Evolutionary conservation across 495 filamentous ascomycete genomes (phyloP).

Genomic region (Penicillium subrubescens): DNA sequence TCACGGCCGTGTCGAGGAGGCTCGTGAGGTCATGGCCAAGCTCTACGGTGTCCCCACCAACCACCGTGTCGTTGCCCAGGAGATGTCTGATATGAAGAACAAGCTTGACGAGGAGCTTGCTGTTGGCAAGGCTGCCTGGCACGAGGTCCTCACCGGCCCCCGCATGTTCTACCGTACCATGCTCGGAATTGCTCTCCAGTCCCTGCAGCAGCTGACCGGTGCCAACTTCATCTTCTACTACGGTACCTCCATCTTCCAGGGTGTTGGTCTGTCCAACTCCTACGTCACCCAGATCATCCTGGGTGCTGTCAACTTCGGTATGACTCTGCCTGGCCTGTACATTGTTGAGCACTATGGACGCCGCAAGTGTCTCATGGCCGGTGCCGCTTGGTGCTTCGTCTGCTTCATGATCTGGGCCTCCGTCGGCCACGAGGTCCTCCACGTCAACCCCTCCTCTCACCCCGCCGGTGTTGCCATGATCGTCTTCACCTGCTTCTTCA

Average conservation of each 20-base stretch:
- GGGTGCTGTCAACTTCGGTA: conserved; percentile 71
- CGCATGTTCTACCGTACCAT: conserved; percentile 72
- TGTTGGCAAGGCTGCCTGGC: conserved; percentile 56
- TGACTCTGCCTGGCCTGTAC: conserved; percentile 73
- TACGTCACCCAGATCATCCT: conserved; percentile 77
- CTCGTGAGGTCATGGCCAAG: conserved; percentile 67
- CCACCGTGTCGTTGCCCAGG: conserved; percentile 64
- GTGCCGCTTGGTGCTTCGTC: conserved; percentile 68
- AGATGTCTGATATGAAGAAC: conserved; percentile 67
- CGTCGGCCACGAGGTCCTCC: conserved; percentile 63
- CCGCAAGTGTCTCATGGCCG: conserved; percentile 64
- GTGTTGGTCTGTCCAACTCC: conserved; percentile 66
- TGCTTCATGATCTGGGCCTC: conserved; percentile 79
- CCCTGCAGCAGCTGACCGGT: conserved; percentile 71
- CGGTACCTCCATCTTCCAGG: conserved; percentile 70
- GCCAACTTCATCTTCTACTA: conserved; percentile 87
- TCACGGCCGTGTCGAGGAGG: conserved; percentile 63
- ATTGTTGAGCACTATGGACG: conserved; percentile 73
- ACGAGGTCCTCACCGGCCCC: conserved; percentile 70
- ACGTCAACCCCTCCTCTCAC: conserved; percentile 52
- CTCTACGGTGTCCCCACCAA: conserved; percentile 68
- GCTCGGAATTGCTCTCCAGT: conserved; percentile 71
- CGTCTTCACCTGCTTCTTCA: conserved; percentile 75
- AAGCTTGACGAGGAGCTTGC: conserved; percentile 62
- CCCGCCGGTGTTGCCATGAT: conserved; percentile 74